Evolutionary conservation across 1,139 yeast genomes (phyloP), one percentile per base, ranked within the genome.

Genomic region (Debaryomyces psychrophilus): DNA sequence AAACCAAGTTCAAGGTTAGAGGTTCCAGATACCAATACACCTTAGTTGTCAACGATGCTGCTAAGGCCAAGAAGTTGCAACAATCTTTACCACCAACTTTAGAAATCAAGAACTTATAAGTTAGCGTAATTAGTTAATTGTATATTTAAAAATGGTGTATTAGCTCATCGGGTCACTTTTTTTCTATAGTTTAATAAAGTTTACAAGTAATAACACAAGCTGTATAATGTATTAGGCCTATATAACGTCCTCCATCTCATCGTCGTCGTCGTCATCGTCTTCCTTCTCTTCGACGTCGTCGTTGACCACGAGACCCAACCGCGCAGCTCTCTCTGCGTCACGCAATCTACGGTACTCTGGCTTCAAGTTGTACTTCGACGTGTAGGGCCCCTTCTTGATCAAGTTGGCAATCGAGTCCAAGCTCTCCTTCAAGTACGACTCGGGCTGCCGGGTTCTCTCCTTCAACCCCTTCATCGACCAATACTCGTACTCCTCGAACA

Each of bases 1-100:
- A 87, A 79, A 90, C 97, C 82, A 93, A 93, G 82, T 93, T 93
- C 93, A 93, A 95, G 90, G 90, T 93, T 71, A 90, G 99, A 84
- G 97, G 97, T 76, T 70, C 97, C 61, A 89, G 82, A 76, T 77
- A 88, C 83, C 86, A 90, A 71, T 93, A 93, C 90, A 93, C 99
- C 68, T 84, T 93, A 77, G 88, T 88, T 65, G 93, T 93, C 68
- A 85, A 88, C 81, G 99, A 95, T 76, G 89, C 92, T 71, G 88
- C 90, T 75, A 92, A 90, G 85, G 99, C 98, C 68, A 87, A 89
- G 86, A 95, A 93, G 85, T 85, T 93, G 79, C 88, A 89, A 73
- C 97, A 93, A 83, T 88, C 98, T 69, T 85, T 93, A 72, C 97
- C 98, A 76, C 97, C 98, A 74, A 84, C 90, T 69, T 84, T 92